A percentile compares a stretch with the other conserved stretches of the same genome.
phyloP scores from a whole-genome alignment of 192 early-diverging fungal species.

The Coemansia sp. region DNA sequence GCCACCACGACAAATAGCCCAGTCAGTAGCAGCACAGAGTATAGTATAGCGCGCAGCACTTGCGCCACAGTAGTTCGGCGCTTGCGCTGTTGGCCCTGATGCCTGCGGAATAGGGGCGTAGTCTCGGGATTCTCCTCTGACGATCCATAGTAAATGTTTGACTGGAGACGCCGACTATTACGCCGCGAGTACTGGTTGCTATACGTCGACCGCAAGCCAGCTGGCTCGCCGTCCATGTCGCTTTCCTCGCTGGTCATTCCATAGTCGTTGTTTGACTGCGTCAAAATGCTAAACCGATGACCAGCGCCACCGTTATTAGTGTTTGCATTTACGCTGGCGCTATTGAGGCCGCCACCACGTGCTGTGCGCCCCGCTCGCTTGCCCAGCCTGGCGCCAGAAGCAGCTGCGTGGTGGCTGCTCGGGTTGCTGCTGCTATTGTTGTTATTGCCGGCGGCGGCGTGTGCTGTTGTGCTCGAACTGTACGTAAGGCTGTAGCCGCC shows the following conservation, averaged over 20 bases:
- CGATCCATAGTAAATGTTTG: conserved; percentile 52
- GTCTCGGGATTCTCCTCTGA: conserved; percentile 55
- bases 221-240: conserved; percentile 50
- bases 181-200: conserved; percentile 48
- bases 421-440: conserved; percentile 7
- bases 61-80: conserved; percentile 30
- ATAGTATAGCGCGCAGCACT: conserved; percentile 21
- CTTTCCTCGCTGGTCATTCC: conserved; percentile 51
- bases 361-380: conserved; percentile 10
- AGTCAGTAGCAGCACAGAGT: conserved; percentile 28
- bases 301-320: conserved; percentile 29
- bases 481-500: conserved; percentile 36
- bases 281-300: conserved; percentile 54
- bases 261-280: conserved; percentile 52
- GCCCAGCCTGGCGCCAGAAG: neutral
- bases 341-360: conserved; percentile 2
- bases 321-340: conserved; percentile 24
- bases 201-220: conserved; percentile 49
- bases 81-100: conserved; percentile 43
- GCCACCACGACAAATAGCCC: conserved; percentile 44
- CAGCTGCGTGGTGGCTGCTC: neutral
- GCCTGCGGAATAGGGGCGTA: conserved; percentile 53
- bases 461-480: conserved; percentile 31
- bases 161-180: conserved; percentile 49
- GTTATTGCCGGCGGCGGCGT: conserved; percentile 11